These are phyloP conservation scores for Barnettozyma sucrosica DNA, from an alignment of 805 yeast genomes.

Conservation along the genomic window DNA sequence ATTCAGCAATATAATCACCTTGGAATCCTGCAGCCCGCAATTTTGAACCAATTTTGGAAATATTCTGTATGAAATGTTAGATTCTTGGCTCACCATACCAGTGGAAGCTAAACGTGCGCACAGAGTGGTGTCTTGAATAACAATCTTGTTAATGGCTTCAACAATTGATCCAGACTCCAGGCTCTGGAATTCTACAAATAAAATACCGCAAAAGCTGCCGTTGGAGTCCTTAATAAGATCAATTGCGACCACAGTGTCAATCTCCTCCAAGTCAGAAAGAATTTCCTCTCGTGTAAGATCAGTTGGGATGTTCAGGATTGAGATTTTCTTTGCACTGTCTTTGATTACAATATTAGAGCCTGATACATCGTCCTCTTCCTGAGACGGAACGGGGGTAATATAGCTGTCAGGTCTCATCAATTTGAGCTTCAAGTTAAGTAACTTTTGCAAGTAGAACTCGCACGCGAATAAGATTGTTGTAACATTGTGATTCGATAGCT, in stretches of 20 bases:
- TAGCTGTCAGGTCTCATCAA: slow-evolving; percentile 44
- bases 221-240: slow-evolving; percentile 41
- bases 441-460: slow-evolving; percentile 30
- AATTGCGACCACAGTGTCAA: slow-evolving; percentile 36
- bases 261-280: slow-evolving; percentile 34
- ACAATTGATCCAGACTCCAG: slow-evolving; percentile 16
- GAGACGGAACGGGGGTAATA: slow-evolving; percentile 27
- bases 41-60: slow-evolving; percentile 14
- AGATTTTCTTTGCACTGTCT: slow-evolving; percentile 43
- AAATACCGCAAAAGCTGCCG: slow-evolving; percentile 50
- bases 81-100: slow-evolving; percentile 22
- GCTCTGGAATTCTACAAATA: slow-evolving; percentile 42
- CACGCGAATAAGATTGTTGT: slow-evolving; percentile 53
- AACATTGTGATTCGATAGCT: slow-evolving; percentile 42
- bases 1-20: slow-evolving; percentile 62
- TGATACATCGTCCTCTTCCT: slow-evolving; percentile 21
- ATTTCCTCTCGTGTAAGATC: slow-evolving; percentile 40
- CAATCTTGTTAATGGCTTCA: slow-evolving; percentile 30
- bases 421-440: slow-evolving; percentile 27
- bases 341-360: slow-evolving; percentile 4
- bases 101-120: slow-evolving; percentile 34
- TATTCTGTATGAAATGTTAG: slow-evolving; percentile 21
- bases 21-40: slow-evolving; percentile 24
- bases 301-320: slow-evolving; percentile 39
- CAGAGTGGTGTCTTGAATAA: slow-evolving; percentile 32